Percentiles rank a stretch among this genome's conserved stretches.
Evolutionary conservation across 2,329 filamentous ascomycete genomes (phyloP).

Genomic region (Beauveria rudraprayagi): DNA sequence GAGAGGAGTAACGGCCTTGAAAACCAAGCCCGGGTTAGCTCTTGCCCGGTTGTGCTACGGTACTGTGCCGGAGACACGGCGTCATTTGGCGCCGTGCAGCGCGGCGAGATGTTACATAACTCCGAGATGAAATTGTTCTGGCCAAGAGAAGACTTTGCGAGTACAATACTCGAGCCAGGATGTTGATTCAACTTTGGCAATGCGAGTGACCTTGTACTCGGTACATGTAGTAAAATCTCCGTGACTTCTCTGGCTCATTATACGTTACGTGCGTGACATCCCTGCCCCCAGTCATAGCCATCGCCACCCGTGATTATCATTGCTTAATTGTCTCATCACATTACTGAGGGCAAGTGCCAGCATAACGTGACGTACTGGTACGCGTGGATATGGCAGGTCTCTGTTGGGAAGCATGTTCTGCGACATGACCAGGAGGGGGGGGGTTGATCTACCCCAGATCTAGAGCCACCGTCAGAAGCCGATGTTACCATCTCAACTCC

Average conservation of each 20-base stretch:
- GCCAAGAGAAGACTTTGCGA: background rate
- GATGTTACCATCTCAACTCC: conserved; percentile 1
- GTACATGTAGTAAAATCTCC: no score
- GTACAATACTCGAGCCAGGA: no score
- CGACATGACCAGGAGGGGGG: background rate
- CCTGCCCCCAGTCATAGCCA: no score
- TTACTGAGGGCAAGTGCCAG: background rate
- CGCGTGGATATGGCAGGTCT: background rate
- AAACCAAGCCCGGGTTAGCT: background rate
- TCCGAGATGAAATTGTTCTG: background rate
- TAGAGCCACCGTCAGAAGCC: background rate
- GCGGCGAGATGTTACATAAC: background rate
- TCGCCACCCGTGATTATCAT: no score
- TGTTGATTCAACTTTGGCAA: no score
- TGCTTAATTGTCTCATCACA: background rate
- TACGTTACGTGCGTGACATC: no score
- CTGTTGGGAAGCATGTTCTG: background rate
- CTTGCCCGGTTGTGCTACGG: background rate
- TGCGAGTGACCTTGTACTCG: no score
- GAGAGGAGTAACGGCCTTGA: background rate
- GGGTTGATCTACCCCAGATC: conserved; percentile 6
- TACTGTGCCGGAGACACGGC: background rate
- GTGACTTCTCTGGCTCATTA: no score
- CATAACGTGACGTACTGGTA: background rate
- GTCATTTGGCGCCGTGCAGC: background rate